Evolutionary conservation across 2,329 filamentous ascomycete genomes (phyloP).

Genomic region (Neonectria neomacrospora): DNA sequence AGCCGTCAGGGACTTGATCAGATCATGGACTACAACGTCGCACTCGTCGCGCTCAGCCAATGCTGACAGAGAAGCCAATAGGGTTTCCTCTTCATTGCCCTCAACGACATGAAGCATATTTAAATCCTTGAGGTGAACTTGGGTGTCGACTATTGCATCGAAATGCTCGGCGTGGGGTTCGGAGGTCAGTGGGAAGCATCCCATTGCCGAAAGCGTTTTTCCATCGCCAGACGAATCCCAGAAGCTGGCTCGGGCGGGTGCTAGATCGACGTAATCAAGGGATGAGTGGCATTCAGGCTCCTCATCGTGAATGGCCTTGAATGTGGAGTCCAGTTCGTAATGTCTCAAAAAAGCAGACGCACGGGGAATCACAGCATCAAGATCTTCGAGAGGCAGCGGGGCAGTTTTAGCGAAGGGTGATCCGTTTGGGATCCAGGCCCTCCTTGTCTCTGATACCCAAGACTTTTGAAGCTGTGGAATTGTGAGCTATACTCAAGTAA

Average conservation of each 20-base stretch:
- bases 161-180: slow-evolving; percentile 29
- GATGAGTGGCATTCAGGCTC: slow-evolving; percentile 11
- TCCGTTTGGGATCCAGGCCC: slow-evolving; percentile 15
- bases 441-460: slow-evolving; percentile 22
- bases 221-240: slow-evolving; percentile 28
- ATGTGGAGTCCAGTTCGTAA: background rate
- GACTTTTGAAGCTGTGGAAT: slow-evolving; percentile 28
- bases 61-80: slow-evolving; percentile 19
- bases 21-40: slow-evolving; percentile 8
- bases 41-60: slow-evolving; percentile 2
- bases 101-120: slow-evolving; percentile 32
- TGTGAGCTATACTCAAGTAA: background rate
- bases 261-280: slow-evolving; percentile 22
- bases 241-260: slow-evolving; percentile 19
- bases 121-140: slow-evolving; percentile 23
- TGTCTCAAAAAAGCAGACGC: slow-evolving; percentile 24
- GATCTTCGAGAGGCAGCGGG: slow-evolving; percentile 1
- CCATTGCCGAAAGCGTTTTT: slow-evolving; percentile 17
- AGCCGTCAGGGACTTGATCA: slow-evolving; percentile 14
- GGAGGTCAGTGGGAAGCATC: slow-evolving; percentile 28
- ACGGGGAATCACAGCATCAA: slow-evolving; percentile 12
- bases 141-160: slow-evolving; percentile 29
- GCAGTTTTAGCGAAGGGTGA: background rate
- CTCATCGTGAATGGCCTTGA: slow-evolving; percentile 9
- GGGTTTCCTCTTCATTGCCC: slow-evolving; percentile 25